phyloP scores from a whole-genome alignment of 106 monocot genomes.

The Apostasia ramifera region DNA sequence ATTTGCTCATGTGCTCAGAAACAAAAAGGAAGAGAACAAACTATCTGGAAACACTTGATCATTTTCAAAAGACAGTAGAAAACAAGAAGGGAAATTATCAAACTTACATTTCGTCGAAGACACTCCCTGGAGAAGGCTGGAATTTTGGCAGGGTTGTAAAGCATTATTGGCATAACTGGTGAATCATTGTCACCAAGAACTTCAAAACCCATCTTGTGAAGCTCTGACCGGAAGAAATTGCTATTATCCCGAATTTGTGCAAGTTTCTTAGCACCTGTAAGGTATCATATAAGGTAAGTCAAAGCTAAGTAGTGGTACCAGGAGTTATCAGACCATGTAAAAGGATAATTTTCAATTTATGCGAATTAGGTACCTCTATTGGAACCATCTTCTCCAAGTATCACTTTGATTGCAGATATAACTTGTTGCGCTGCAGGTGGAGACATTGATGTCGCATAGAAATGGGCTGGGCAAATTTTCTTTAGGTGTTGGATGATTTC shows the following conservation, averaged over 20 bases:
- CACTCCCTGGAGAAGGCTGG: slow-evolving; percentile 83
- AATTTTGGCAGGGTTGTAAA: slow-evolving; percentile 81
- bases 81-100: neutral
- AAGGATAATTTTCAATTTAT: no score
- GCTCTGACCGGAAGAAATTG: slow-evolving; percentile 79
- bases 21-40: neutral
- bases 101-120: slow-evolving; percentile 58
- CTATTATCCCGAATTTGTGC: slow-evolving; percentile 76
- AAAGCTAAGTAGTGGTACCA: neutral
- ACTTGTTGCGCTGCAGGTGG: slow-evolving; percentile 79
- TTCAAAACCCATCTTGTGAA: slow-evolving; percentile 83
- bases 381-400: slow-evolving; percentile 81
- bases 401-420: slow-evolving; percentile 69
- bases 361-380: slow-evolving; percentile 37
- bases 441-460: slow-evolving; percentile 85
- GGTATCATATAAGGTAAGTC: neutral
- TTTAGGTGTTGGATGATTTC: slow-evolving; percentile 72
- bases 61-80: neutral
- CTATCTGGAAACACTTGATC: neutral
- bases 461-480: slow-evolving; percentile 62
- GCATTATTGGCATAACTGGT: slow-evolving; percentile 86
- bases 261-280: slow-evolving; percentile 65
- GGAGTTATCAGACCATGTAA: neutral
- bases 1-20: neutral
- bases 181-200: slow-evolving; percentile 79